These are phyloP conservation scores for Ascochyta koolunga DNA, from an alignment of 2,329 filamentous ascomycete genomes.

Conservation along the genomic window DNA sequence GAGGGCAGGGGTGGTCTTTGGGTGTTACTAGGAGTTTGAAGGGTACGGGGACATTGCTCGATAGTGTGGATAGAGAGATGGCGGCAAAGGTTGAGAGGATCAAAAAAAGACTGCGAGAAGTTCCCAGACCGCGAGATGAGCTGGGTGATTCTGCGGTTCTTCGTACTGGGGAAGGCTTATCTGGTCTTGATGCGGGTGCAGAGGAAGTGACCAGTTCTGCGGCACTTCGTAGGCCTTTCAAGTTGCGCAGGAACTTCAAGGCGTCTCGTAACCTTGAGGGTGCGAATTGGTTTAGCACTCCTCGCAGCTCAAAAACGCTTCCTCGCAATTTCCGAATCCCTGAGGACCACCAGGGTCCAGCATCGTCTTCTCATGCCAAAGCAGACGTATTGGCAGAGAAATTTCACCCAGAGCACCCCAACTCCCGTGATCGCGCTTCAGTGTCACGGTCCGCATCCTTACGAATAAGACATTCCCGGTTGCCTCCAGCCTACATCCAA, in stretches of 20 bases:
- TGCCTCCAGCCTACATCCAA: background rate
- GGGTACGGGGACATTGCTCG: background rate
- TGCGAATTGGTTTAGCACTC: background rate
- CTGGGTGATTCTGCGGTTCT: background rate
- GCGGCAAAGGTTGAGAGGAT: background rate
- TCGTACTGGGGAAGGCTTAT: background rate
- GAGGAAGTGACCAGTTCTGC: background rate
- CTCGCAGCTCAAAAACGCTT: background rate
- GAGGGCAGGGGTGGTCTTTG: too few relatives aligned
- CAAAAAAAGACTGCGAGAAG: background rate
- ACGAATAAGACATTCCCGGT: background rate
- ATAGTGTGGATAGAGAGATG: background rate
- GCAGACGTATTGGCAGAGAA: too few relatives aligned
- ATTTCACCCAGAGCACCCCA: too few relatives aligned
- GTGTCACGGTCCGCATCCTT: background rate
- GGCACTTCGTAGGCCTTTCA: background rate
- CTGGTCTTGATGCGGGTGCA: too few relatives aligned
- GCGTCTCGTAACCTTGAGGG: background rate
- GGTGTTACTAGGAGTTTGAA: background rate
- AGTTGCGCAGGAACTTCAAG: background rate
- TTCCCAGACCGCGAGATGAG: background rate
- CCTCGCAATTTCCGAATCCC: background rate
- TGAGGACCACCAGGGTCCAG: background rate
- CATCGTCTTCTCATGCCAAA: background rate
- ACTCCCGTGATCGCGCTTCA: too few relatives aligned